These are phyloP conservation scores for Chloranthus sessilifolius DNA, from an alignment of 164 flowering plant species.

Conservation along the genomic window DNA sequence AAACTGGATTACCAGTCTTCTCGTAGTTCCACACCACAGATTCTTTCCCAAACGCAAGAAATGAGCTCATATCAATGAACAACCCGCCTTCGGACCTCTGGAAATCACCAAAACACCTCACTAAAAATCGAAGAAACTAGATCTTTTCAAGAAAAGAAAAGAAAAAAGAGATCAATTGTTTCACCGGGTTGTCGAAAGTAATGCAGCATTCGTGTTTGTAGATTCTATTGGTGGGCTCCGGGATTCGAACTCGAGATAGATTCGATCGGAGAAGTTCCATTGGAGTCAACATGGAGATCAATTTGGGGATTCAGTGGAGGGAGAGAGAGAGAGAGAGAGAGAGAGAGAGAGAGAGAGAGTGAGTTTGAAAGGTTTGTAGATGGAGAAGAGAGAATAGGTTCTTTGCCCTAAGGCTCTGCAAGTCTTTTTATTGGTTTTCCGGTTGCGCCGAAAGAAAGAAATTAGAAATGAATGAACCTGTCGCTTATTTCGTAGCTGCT, in stretches of 20 bases:
- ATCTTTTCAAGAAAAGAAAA: not conserved
- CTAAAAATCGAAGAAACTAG: not conserved
- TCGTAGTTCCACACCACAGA: slow-evolving; percentile 77
- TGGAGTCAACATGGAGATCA: slow-evolving; percentile 23
- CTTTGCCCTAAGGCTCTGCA: slow-evolving; percentile 23
- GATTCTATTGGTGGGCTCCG: slow-evolving; percentile 94
- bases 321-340: not conserved
- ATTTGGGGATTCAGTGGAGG: not conserved
- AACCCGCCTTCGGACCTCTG: slow-evolving; percentile 94
- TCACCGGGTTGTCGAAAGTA: slow-evolving; percentile 86
- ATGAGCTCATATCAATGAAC: slow-evolving; percentile 75
- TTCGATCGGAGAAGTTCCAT: slow-evolving; percentile 86
- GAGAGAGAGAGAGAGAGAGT: slow-evolving; percentile 3
- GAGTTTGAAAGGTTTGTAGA: not conserved
- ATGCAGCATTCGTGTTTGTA: slow-evolving; percentile 97
- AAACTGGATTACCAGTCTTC: slow-evolving; percentile 88
- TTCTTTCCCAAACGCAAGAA: slow-evolving; percentile 89
- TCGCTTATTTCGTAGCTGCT: too few relatives aligned
- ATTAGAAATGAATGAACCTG: too few relatives aligned
- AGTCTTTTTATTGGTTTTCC: slow-evolving; percentile 4
- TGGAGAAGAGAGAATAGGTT: slow-evolving; percentile 1
- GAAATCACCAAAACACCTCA: slow-evolving; percentile 8
- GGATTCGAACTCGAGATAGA: slow-evolving; percentile 81
- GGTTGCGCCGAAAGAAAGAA: slow-evolving; percentile 2
- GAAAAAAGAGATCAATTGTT: not conserved